A percentile compares a stretch with the other conserved stretches of the same genome.
phyloP scores from a whole-genome alignment of 495 filamentous ascomycete genomes.

The Penicillium subrubescens region DNA sequence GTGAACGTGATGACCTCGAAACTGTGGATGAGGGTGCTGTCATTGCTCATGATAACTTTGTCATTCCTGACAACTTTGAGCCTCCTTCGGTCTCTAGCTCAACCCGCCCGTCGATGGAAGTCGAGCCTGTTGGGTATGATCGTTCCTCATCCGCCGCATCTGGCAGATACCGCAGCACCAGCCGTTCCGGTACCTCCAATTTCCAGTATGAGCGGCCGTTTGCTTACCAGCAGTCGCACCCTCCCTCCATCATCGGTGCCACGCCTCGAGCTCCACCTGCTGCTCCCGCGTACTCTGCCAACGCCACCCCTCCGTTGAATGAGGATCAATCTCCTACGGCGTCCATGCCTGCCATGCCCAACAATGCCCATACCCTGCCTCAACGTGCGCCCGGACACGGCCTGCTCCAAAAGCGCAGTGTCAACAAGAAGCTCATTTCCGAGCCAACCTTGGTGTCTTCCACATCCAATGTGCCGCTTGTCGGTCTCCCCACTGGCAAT shows the following conservation, averaged over 20 bases:
- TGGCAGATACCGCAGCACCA: conserved; percentile 50
- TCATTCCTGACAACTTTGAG: conserved; percentile 31
- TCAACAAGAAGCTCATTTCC: conserved; percentile 78
- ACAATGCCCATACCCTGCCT: conserved; percentile 18
- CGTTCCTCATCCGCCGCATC: conserved; percentile 46
- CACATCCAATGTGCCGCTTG: conserved; percentile 71
- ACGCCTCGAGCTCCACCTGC: conserved; percentile 56
- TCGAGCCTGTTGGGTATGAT: conserved; percentile 35
- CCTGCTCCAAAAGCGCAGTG: conserved; percentile 58
- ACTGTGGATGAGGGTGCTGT: conserved; percentile 40
- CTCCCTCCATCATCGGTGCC: conserved; percentile 46
- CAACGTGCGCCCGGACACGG: conserved; percentile 34
- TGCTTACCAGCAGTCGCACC: conserved; percentile 34
- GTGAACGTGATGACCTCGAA: conserved; percentile 48
- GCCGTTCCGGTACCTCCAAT: conserved; percentile 43
- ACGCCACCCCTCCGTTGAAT: conserved; percentile 57
- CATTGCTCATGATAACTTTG: conserved; percentile 32
- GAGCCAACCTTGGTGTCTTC: conserved; percentile 80
- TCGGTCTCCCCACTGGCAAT: conserved; percentile 54
- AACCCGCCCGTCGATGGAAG: conserved; percentile 45
- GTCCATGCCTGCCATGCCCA: conserved; percentile 23
- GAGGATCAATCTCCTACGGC: conserved; percentile 34
- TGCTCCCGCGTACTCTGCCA: conserved; percentile 52
- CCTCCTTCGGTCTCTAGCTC: conserved; percentile 37
- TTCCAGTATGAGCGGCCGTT: conserved; percentile 48